Percentiles rank a stretch among this genome's conserved stretches.
These are phyloP conservation scores for Oryza meridionalis DNA, from an alignment of 176 grass and related monocot genomes.

Conservation along the genomic window DNA sequence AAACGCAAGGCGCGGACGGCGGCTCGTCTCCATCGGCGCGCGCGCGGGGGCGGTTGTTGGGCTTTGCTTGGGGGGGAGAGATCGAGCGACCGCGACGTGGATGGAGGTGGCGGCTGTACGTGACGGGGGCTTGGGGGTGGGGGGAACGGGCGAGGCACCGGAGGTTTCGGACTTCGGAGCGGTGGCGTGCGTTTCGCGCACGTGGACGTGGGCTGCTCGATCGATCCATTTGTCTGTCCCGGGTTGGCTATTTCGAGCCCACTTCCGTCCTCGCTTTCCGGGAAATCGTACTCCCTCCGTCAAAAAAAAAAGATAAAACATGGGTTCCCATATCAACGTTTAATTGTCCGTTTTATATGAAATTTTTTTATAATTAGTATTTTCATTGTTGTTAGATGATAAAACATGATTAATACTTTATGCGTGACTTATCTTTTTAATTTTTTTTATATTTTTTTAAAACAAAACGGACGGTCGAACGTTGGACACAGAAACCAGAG, in stretches of 20 bases:
- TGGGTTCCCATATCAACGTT: too few species aligned
- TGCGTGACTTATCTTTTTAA: too few species aligned
- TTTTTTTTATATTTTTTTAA: too few species aligned
- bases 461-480: too few species aligned
- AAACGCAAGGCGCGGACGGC: constrained; percentile 1
- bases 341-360: too few species aligned
- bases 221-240: not conserved
- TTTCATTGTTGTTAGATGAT: too few species aligned
- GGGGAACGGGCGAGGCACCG: not conserved
- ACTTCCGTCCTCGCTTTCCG: not conserved
- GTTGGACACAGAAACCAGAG: too few species aligned
- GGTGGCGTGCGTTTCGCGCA: not conserved
- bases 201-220: not conserved
- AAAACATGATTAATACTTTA: too few species aligned
- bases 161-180: not conserved
- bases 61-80: not conserved
- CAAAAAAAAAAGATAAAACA: too few species aligned
- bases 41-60: constrained; percentile 25
- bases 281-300: too few species aligned
- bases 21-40: not conserved
- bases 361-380: too few species aligned
- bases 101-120: too few species aligned
- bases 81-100: not conserved
- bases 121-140: not conserved
- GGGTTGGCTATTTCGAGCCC: not conserved